Conservation (phyloP, 306 rosid genomes). For the Quercus agrifolia region DNA sequence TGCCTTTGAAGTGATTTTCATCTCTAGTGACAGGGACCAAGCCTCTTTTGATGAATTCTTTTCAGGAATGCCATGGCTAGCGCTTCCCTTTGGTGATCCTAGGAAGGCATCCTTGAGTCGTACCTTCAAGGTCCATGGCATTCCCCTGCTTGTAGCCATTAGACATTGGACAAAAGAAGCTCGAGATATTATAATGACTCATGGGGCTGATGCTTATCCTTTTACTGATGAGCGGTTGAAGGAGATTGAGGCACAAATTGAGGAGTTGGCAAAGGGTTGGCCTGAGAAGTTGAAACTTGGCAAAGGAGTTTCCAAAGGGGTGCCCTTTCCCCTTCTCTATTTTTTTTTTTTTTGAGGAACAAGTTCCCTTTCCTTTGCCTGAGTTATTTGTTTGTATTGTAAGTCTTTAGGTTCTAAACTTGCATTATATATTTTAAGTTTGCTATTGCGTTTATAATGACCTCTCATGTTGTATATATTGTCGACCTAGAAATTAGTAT, state of each 20-base stretch:
- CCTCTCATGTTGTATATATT: background rate
- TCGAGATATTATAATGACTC: slow-evolving; percentile 24
- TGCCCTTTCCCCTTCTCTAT: too few species aligned
- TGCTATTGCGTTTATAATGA: background rate
- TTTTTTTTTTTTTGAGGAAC: too few species aligned
- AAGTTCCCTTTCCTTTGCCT: too few species aligned
- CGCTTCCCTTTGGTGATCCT: slow-evolving; percentile 68
- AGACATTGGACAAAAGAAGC: slow-evolving; percentile 66
- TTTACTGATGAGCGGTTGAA: slow-evolving; percentile 50
- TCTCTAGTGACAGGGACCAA: slow-evolving; percentile 73
- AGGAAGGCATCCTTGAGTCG: slow-evolving; percentile 56
- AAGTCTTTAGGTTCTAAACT: too few species aligned
- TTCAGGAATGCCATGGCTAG: slow-evolving; percentile 79
- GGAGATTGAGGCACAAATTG: slow-evolving; percentile 40
- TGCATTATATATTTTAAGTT: background rate
- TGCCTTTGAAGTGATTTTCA: slow-evolving; percentile 63
- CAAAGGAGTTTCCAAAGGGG: too few species aligned
- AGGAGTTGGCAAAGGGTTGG: slow-evolving; percentile 59
- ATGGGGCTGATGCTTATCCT: slow-evolving; percentile 77
- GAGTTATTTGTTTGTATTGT: too few species aligned
- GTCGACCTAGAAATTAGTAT: background rate
- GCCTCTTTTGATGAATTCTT: slow-evolving; percentile 56
- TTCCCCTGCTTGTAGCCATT: slow-evolving; percentile 62
- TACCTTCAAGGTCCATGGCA: slow-evolving; percentile 54
- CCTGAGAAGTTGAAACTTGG: slow-evolving; percentile 46